Base-by-base conservation (phyloP, 495 filamentous ascomycete genomes). In the Xylaria bambusicola region DNA sequence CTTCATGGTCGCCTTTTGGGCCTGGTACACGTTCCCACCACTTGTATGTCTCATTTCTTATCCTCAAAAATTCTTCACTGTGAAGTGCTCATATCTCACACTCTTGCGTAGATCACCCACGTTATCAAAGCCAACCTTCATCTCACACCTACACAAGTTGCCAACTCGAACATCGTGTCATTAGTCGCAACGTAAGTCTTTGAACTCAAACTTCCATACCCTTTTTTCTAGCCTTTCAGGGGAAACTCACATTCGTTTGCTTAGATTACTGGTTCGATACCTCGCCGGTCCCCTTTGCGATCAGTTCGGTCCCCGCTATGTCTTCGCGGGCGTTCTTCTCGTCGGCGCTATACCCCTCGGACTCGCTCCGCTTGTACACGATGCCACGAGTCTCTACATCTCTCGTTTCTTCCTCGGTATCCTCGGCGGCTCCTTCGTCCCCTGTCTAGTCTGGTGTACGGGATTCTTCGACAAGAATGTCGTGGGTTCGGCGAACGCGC, bases 391-490 rank as follows among this genome's bases (percentile, higher is more conserved):
- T 0, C 81, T 97, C 23, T 84, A 92, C 52, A 80, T 87, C 13
- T 77, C 93, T 52, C 86, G 93, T 31, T 96, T 97, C 77, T 97
- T 97, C 74, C 82, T 97, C 53, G 93, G 93, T 35, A 96, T 98
- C 55, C 82, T 98, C 1, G 93, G 93, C 29, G 93, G 88, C 0
- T 83, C 83, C 5, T 98, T 98, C 62, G 93, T 98, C 2, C 93
- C 93, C 2, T 97, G 93, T 71, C 93, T 96, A 64, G 93, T 97
- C 7, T 98, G 93, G 93, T 90, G 88, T 27, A 97, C 93, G 0
- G 92, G 89, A 1, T 97, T 93, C 79, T 96, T 94, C 66, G 93
- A 98, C 77, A 97, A 96, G 78, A 95, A 91, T 67, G 84, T 97
- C 17, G 90, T 98, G 21, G 93, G 93, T 33, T 90, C 90, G 4